phyloP scores from a whole-genome alignment of 2,329 filamentous ascomycete genomes.

The Aspergillus jensenii region DNA sequence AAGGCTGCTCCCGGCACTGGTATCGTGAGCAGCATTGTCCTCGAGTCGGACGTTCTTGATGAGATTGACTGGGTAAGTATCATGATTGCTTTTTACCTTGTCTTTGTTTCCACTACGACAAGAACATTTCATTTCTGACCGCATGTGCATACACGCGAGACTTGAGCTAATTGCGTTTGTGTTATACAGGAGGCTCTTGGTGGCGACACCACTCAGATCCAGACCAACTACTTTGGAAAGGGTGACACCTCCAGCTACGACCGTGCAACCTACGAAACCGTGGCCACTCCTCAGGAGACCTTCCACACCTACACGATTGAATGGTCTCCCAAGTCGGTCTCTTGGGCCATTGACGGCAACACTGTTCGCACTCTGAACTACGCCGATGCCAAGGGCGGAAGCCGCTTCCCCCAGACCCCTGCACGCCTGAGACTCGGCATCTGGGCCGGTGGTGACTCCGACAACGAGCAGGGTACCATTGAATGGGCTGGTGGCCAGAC shows the following conservation, averaged over 20 bases:
- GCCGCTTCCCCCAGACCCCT: conserved; percentile 70
- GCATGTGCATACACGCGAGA: conserved; percentile 31
- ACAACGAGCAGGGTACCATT: conserved; percentile 51
- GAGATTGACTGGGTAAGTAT: conserved; percentile 97
- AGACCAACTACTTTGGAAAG: conserved; percentile 97
- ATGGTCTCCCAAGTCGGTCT: conserved; percentile 64
- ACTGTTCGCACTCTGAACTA: conserved; percentile 63
- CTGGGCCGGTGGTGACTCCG: conserved; percentile 63
- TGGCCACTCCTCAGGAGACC: conserved; percentile 55
- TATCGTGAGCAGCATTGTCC: conserved; percentile 87
- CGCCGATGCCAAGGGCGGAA: conserved; percentile 57
- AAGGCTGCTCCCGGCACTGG: conserved; percentile 83
- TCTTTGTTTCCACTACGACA: conserved; percentile 31
- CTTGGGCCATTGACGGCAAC: conserved; percentile 65
- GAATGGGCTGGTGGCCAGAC: conserved; percentile 71
- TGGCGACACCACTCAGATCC: conserved; percentile 43
- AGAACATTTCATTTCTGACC: not conserved
- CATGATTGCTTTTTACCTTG: conserved; percentile 30
- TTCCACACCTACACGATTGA: conserved; percentile 55
- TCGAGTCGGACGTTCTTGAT: conserved; percentile 91
- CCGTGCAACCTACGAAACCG: conserved; percentile 74
- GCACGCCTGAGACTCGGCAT: conserved; percentile 70
- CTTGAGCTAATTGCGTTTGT: conserved; percentile 50
- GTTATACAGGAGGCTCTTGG: conserved; percentile 37
- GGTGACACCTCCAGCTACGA: conserved; percentile 77